Base-by-base conservation (phyloP, 768 basidiomycete species). In the Nidula microcarpa region DNA sequence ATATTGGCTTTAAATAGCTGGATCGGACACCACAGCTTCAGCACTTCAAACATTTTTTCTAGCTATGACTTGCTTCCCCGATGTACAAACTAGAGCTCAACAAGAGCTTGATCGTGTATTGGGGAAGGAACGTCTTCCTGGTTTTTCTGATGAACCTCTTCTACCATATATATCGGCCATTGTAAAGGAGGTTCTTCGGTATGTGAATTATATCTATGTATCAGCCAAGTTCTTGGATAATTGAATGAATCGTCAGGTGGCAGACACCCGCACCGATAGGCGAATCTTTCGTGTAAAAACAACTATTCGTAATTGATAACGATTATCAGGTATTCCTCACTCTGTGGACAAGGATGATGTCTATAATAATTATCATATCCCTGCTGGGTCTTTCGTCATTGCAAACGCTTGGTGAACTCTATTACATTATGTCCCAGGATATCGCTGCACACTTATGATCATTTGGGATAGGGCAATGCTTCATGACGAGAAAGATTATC, bases 291-390 rank as follows among this genome's bases (percentile, higher is more conserved):
- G 11, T 41, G 16, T 13, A 13, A 13, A 41, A 13, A 16, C 6
- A 16, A 41, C 39, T 41, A 13, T 41, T 13, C 4, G 16, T 11
- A 33, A 34, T 34, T 47, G 4, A 43, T 41, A 51, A 34, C 33
- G 7, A 39, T 13, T 44, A 36, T 39, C 7, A 71, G 70, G 61
- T 23, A 60, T 72, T 10, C 69, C 74, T 5, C 72, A 74, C 45
- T 53, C 57, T 37, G 50, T 60, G 6, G 65, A 59, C 6, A 63
- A 68, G 52, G 77, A 81, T 45, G 79, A 81, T 54, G 60, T 69
- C 4, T 81, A 77, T 53, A 69, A 74, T 2, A 78, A 74, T 1
- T 71, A 73, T 54, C 65, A 65, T 39, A 76, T 81, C 39, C 79
- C 78, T 0, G 73, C 76, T 53, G 74, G 66, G 14, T 62, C 74